Evolutionary conservation across 768 basidiomycete species (phyloP).

Genomic region (Serendipita sp.): DNA sequence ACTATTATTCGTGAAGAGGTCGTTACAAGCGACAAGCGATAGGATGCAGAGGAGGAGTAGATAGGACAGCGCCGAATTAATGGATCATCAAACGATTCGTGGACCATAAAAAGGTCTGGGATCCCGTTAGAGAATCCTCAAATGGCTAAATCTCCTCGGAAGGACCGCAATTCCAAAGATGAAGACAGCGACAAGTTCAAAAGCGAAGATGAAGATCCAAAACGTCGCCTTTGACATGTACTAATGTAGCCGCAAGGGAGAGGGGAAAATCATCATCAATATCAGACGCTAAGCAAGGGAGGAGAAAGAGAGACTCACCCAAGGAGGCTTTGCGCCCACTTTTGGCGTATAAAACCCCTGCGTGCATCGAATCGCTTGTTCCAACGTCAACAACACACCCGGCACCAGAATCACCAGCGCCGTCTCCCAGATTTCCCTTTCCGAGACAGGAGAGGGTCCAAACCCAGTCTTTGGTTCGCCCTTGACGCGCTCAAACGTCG

Average conservation of each 20-base stretch:
- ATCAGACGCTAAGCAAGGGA: too few relatives aligned
- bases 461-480: conserved; percentile 4
- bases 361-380: neutral
- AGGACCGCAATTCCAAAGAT: neutral
- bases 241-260: neutral
- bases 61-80: too few relatives aligned
- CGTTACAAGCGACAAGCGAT: too few relatives aligned
- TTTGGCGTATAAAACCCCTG: neutral
- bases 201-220: neutral
- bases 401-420: neutral
- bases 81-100: too few relatives aligned
- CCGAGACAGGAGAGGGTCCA: neutral
- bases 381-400: neutral
- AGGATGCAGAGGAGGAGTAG: too few relatives aligned
- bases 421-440: neutral
- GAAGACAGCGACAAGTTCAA: neutral
- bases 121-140: neutral
- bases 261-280: too few relatives aligned
- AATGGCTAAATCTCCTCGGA: neutral
- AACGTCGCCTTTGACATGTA: conserved; percentile 1
- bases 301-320: conserved; percentile 1
- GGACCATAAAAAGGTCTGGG: too few relatives aligned
- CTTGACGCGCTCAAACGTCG: neutral
- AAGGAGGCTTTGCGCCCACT: neutral
- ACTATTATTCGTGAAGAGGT: too few relatives aligned